phyloP scores from a whole-genome alignment of 768 basidiomycete species.

The Tubosaeta brunneosetosa region DNA sequence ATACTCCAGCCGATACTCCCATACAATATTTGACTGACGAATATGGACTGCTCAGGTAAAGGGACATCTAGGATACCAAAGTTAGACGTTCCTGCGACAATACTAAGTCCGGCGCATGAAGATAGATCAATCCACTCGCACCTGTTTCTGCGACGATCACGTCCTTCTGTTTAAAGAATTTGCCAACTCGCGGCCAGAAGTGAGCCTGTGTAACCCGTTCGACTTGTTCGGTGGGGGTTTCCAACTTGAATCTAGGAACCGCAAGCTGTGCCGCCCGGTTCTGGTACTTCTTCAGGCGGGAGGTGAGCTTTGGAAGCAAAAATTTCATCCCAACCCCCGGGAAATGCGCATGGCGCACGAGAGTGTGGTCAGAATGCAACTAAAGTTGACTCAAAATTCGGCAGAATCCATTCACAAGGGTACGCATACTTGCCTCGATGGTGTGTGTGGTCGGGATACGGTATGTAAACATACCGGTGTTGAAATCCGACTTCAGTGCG shows the following conservation, averaged over 20 bases:
- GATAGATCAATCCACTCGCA: conserved; percentile 8
- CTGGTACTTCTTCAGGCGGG: conserved; percentile 43
- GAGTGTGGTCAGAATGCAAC: conserved; percentile 73
- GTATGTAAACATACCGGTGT: conserved; percentile 84
- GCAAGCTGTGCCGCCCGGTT: conserved; percentile 36
- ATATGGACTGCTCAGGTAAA: conserved; percentile 63
- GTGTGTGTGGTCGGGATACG: conserved; percentile 54
- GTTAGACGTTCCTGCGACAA: conserved; percentile 56
- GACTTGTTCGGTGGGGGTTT: conserved; percentile 47
- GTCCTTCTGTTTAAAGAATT: conserved; percentile 68
- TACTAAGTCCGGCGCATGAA: neutral
- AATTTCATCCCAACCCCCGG: conserved; percentile 70
- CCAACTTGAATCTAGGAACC: conserved; percentile 40
- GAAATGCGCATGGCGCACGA: conserved; percentile 60
- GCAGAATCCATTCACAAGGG: neutral
- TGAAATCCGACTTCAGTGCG: conserved; percentile 70
- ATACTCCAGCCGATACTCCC: conserved; percentile 91
- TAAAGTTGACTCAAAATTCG: conserved; percentile 24
- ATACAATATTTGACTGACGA: conserved; percentile 79
- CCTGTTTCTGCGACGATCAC: conserved; percentile 89
- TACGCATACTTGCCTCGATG: conserved; percentile 49
- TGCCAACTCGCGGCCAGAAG: conserved; percentile 77
- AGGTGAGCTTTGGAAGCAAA: conserved; percentile 67
- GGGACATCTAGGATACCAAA: conserved; percentile 84
- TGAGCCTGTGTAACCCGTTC: conserved; percentile 67